Conservation (phyloP, 495 filamentous ascomycete species). For the Tuber brumale region DNA sequence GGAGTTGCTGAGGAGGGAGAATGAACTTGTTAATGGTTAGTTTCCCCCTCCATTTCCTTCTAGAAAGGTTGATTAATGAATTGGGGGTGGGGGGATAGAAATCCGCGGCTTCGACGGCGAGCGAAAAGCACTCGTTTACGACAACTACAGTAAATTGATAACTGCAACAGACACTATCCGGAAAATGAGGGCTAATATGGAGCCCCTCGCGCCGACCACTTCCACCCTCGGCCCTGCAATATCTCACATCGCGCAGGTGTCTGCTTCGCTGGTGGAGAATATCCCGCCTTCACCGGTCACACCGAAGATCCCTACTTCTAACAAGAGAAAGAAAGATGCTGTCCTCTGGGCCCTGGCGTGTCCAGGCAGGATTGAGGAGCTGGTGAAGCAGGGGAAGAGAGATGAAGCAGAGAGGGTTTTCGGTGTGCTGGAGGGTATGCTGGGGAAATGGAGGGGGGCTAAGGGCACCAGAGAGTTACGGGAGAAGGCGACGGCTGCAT, state of each 20-base stretch:
- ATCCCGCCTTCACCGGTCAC: slow-evolving; percentile 47
- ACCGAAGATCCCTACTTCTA: slow-evolving; percentile 43
- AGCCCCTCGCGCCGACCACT: slow-evolving; percentile 62
- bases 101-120: slow-evolving; percentile 88
- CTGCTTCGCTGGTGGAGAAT: slow-evolving; percentile 55
- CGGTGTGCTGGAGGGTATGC: slow-evolving; percentile 47
- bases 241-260: slow-evolving; percentile 71
- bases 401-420: slow-evolving; percentile 58
- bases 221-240: slow-evolving; percentile 70
- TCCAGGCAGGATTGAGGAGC: slow-evolving; percentile 48
- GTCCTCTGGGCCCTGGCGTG: slow-evolving; percentile 65
- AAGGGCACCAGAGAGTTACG: slow-evolving; percentile 57
- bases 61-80: not conserved
- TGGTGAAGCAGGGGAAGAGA: slow-evolving; percentile 49
- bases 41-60: not conserved
- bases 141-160: slow-evolving; percentile 96
- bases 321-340: slow-evolving; percentile 55
- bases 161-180: slow-evolving; percentile 90
- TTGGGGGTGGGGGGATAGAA: slow-evolving; percentile 51
- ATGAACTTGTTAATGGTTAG: slow-evolving; percentile 53
- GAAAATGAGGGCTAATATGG: slow-evolving; percentile 71
- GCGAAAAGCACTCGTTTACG: slow-evolving; percentile 92
- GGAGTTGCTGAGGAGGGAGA: slow-evolving; percentile 59
- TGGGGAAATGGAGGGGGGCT: slow-evolving; percentile 54
- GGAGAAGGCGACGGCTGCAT: slow-evolving; percentile 54